phyloP scores from a whole-genome alignment of 352 stramenopile species.

The Globisporangium uncinulatum region DNA sequence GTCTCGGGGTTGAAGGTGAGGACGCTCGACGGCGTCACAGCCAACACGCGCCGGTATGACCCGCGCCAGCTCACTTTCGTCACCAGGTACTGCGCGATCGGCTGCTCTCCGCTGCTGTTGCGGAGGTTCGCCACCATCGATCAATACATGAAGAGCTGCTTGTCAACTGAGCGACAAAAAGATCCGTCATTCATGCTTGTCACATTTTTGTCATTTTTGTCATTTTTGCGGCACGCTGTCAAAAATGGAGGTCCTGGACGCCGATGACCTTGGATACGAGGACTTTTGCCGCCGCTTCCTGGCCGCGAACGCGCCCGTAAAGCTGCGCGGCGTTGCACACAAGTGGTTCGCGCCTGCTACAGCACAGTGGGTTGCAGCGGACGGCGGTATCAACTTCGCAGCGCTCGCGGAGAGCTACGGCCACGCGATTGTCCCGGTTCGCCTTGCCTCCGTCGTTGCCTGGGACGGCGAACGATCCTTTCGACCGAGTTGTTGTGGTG shows the following conservation, averaged over 20 bases:
- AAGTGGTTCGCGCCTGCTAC: conserved; percentile 21
- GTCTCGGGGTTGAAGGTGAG: conserved; percentile 63
- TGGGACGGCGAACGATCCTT: too few relatives aligned
- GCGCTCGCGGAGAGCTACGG: conserved; percentile 41
- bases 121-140: neutral
- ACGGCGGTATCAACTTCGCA: conserved; percentile 16
- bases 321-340: conserved; percentile 51
- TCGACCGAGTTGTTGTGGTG: neutral
- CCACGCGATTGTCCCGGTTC: conserved; percentile 45
- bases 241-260: conserved; percentile 55
- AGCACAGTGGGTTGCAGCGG: conserved; percentile 11
- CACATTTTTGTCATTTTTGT: neutral
- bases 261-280: conserved; percentile 46
- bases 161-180: too few relatives aligned
- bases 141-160: neutral
- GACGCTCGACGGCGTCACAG: conserved; percentile 43
- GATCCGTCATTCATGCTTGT: too few relatives aligned
- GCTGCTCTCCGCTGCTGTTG: conserved; percentile 11
- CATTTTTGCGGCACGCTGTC: neutral
- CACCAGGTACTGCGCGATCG: conserved; percentile 64
- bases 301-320: conserved; percentile 55
- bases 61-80: conserved; percentile 67
- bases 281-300: conserved; percentile 76
- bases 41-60: conserved; percentile 50
- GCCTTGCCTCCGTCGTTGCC: neutral